A percentile compares a stretch with the other conserved stretches of the same genome.
Evolutionary conservation across 2,329 filamentous ascomycete genomes (phyloP).

Genomic region (Metarhizium anisopliae): DNA sequence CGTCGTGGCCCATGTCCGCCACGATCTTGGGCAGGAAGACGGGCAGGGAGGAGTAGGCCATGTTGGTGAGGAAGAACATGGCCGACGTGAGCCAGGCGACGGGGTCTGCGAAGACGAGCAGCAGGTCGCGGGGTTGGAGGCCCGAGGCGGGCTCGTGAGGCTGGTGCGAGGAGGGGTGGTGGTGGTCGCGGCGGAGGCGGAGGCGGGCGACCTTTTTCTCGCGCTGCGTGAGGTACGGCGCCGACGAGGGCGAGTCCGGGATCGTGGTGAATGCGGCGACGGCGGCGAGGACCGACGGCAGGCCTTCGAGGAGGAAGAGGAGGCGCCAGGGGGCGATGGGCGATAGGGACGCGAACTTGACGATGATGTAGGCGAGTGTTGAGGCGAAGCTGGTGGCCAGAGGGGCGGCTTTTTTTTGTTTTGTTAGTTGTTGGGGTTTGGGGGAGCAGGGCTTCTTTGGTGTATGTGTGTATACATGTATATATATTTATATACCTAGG

Average conservation of each 20-base stretch:
- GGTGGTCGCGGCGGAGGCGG: slow-evolving; percentile 48
- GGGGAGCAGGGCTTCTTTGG: not conserved
- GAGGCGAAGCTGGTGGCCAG: slow-evolving; percentile 74
- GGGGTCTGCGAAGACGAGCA: slow-evolving; percentile 31
- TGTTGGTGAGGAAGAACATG: slow-evolving; percentile 84
- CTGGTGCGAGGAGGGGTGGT: not conserved
- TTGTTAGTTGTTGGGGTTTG: not conserved
- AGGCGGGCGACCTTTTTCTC: slow-evolving; percentile 62
- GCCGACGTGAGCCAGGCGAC: slow-evolving; percentile 58
- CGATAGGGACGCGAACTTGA: slow-evolving; percentile 53
- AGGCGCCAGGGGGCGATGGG: slow-evolving; percentile 80
- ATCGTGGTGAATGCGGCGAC: slow-evolving; percentile 66
- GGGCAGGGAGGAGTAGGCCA: slow-evolving; percentile 79
- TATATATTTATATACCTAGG: no score
- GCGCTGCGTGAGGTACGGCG: slow-evolving; percentile 51
- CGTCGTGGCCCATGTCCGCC: slow-evolving; percentile 62
- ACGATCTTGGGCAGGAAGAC: slow-evolving; percentile 82
- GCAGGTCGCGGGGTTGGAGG: slow-evolving; percentile 47
- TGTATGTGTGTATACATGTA: no score
- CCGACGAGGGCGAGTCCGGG: slow-evolving; percentile 65
- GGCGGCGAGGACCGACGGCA: slow-evolving; percentile 69
- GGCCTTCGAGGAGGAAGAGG: slow-evolving; percentile 76
- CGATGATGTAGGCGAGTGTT: slow-evolving; percentile 69
- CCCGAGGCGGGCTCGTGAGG: slow-evolving; percentile 15
- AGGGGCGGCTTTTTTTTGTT: slow-evolving; percentile 55